phyloP scores from a whole-genome alignment of 192 early-diverging fungal genomes.

The Backusella liffmaniae region DNA sequence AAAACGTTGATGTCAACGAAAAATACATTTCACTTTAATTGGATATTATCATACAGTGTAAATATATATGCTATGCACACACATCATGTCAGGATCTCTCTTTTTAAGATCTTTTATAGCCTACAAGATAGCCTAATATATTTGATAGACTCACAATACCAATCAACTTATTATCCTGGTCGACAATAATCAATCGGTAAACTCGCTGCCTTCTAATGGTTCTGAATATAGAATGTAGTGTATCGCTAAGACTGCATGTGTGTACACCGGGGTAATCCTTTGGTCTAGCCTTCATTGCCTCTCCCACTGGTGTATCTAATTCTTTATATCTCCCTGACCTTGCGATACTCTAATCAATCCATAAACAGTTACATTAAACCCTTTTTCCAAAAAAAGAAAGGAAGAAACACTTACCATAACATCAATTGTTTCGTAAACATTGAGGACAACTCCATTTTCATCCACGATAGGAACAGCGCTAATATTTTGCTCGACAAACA shows the following conservation, averaged over 20 bases:
- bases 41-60: neutral
- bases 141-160: constrained; percentile 88
- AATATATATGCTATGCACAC: neutral
- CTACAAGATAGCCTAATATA: constrained; percentile 65
- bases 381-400: neutral
- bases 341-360: constrained; percentile 59
- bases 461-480: constrained; percentile 94
- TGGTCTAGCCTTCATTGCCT: constrained; percentile 80
- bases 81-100: neutral
- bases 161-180: constrained; percentile 73
- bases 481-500: constrained; percentile 89
- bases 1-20: neutral
- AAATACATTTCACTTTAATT: constrained; percentile 1
- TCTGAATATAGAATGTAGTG: constrained; percentile 84
- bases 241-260: constrained; percentile 85
- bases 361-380: neutral
- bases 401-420: constrained; percentile 71
- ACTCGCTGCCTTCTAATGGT: constrained; percentile 85
- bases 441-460: constrained; percentile 77
- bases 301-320: constrained; percentile 83
- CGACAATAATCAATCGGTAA: constrained; percentile 89
- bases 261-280: constrained; percentile 95
- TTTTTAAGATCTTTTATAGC: constrained; percentile 20
- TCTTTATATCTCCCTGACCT: constrained; percentile 71
- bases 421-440: constrained; percentile 97